phyloP scores from a whole-genome alignment of 257 asterid genomes.

The Cinchona pubescens region DNA sequence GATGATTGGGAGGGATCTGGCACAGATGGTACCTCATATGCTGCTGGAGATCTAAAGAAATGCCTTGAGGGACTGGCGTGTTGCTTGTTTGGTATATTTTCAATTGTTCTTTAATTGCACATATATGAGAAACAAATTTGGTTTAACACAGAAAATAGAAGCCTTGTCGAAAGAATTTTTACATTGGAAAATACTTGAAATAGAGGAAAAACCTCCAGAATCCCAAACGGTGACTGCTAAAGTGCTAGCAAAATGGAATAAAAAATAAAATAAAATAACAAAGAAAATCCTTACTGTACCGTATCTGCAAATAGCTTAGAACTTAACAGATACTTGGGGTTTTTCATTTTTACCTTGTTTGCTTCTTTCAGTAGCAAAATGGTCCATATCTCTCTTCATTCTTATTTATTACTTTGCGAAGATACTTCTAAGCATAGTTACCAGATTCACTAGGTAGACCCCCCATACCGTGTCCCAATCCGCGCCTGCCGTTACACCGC shows the following conservation, averaged over 20 bases:
- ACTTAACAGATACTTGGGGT: neutral
- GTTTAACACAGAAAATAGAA: neutral
- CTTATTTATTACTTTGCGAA: neutral
- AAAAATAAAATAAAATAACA: neutral
- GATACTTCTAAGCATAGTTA: neutral
- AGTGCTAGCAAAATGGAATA: too few species aligned
- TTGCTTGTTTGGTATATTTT: slow-evolving; percentile 62
- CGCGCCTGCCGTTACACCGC: too few species aligned
- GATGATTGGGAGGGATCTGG: slow-evolving; percentile 81
- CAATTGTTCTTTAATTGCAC: slow-evolving; percentile 13
- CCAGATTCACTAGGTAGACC: too few species aligned
- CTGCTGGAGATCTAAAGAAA: slow-evolving; percentile 85
- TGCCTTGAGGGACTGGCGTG: slow-evolving; percentile 94
- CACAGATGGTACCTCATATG: slow-evolving; percentile 61
- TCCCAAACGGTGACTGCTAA: neutral
- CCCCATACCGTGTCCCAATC: too few species aligned
- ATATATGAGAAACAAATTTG: slow-evolving; percentile 2
- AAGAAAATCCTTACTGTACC: neutral
- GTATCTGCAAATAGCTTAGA: neutral
- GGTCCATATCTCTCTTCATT: neutral
- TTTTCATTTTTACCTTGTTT: neutral
- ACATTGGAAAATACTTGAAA: neutral
- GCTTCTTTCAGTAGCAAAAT: neutral
- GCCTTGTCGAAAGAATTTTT: neutral
- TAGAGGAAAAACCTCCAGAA: neutral